A percentile compares a stretch with the other conserved stretches of the same genome.
These are phyloP conservation scores for Vicia villosa DNA, from an alignment of 306 rosid genomes.

Conservation along the genomic window DNA sequence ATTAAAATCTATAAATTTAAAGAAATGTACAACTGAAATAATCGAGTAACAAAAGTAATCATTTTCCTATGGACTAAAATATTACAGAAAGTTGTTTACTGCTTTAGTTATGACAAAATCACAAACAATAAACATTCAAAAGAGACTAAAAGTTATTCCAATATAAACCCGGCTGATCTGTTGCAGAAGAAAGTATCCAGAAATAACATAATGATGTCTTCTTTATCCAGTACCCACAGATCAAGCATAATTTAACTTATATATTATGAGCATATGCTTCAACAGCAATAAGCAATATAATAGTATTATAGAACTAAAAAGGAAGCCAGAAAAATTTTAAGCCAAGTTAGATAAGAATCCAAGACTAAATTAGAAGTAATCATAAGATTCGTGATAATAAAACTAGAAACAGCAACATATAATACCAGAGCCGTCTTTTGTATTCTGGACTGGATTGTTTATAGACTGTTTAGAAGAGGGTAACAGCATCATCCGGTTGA, in stretches of 20 bases:
- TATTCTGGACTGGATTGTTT: constrained; percentile 47
- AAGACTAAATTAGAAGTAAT: constrained; percentile 23
- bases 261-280: constrained; percentile 16
- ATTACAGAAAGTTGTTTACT: constrained; percentile 19
- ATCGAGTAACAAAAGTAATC: constrained; percentile 16
- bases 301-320: no score
- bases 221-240: constrained; percentile 25
- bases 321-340: constrained; percentile 13
- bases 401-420: constrained; percentile 25
- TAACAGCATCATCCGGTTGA: constrained; percentile 56
- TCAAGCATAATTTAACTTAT: constrained; percentile 15
- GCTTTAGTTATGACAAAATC: constrained; percentile 13
- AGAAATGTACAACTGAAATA: constrained; percentile 28
- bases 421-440: constrained; percentile 67
- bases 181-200: constrained; percentile 26
- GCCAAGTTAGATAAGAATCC: constrained; percentile 29
- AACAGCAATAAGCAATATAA: constrained; percentile 12
- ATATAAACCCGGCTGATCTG: constrained; percentile 28
- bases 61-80: constrained; percentile 25
- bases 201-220: constrained; percentile 20
- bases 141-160: constrained; percentile 16
- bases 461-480: constrained; percentile 50
- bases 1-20: constrained; percentile 11
- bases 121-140: background rate
- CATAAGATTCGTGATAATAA: constrained; percentile 14